Percentiles rank a stretch among this genome's conserved stretches.
These are phyloP conservation scores for Kregervanrija pseudodelftensis DNA, from an alignment of 805 yeast species.

Conservation along the genomic window DNA sequence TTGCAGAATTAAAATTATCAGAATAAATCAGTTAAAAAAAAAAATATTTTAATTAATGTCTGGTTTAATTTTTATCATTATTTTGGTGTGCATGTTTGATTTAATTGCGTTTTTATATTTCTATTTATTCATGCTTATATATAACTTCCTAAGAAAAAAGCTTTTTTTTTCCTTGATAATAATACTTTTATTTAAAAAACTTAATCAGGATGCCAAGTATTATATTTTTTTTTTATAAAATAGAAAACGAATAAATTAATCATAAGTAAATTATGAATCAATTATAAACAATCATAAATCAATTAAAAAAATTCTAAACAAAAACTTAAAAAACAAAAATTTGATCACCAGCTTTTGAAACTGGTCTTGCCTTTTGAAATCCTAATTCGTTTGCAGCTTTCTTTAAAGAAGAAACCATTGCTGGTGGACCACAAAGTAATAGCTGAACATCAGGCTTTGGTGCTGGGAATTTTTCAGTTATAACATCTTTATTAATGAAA, in stretches of 20 bases:
- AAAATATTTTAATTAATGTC: neutral
- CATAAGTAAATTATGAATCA: neutral
- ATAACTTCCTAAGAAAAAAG: neutral
- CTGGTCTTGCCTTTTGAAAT: conserved; percentile 77
- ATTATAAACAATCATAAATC: neutral
- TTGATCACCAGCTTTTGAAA: conserved; percentile 84
- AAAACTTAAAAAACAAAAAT: conserved; percentile 68
- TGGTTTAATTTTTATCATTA: too few relatives aligned
- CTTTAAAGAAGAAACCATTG: conserved; percentile 81
- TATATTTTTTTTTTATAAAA: neutral
- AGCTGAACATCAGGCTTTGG: conserved; percentile 57
- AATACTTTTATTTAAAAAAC: too few relatives aligned
- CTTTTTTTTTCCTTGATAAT: too few relatives aligned
- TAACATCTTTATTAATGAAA: conserved; percentile 68
- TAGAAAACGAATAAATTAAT: neutral
- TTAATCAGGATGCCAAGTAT: too few relatives aligned
- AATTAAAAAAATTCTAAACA: neutral
- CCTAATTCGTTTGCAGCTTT: conserved; percentile 72
- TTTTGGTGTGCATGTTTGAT: too few relatives aligned
- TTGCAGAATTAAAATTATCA: conserved; percentile 37
- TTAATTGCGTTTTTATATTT: neutral
- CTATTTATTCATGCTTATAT: neutral
- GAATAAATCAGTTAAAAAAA: conserved; percentile 6
- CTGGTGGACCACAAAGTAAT: conserved; percentile 90
- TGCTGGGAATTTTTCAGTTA: conserved; percentile 56